Conservation (phyloP, 2,329 filamentous ascomycete genomes). For the Davidsoniella virescens region DNA sequence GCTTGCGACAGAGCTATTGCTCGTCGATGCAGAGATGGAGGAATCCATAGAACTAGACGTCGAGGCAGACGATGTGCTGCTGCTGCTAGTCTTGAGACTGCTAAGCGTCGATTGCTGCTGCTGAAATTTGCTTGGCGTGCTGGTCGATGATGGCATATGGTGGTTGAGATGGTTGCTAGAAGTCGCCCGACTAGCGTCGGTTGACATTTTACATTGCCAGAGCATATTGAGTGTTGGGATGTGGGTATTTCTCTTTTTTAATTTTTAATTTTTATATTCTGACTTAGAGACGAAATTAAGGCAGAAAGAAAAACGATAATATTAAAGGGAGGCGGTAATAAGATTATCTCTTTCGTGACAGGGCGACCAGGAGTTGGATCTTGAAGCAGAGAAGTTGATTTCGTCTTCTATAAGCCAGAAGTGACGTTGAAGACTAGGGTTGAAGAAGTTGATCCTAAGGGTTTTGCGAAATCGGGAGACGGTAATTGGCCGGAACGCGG, state of each 20-base stretch:
- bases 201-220: conserved; percentile 9
- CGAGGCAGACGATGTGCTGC: too few relatives aligned
- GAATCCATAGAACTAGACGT: too few relatives aligned
- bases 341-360: not conserved
- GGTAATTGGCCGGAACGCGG: conserved; percentile 8
- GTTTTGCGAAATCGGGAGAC: not conserved
- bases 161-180: not conserved
- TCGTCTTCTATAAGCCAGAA: too few relatives aligned
- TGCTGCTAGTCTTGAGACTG: too few relatives aligned
- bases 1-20: too few relatives aligned
- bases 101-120: too few relatives aligned
- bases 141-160: not conserved
- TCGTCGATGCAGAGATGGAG: too few relatives aligned
- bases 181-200: not conserved
- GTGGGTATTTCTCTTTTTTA: not conserved
- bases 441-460: too few relatives aligned
- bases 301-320: not conserved
- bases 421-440: too few relatives aligned
- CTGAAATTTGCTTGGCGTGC: not conserved
- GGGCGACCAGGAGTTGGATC: not conserved
- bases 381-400: too few relatives aligned
- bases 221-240: conserved; percentile 4
- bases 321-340: not conserved
- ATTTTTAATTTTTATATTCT: too few relatives aligned
- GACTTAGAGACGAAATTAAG: not conserved